These are phyloP conservation scores for Mycena rosella DNA, from an alignment of 768 basidiomycete genomes.

Conservation along the genomic window DNA sequence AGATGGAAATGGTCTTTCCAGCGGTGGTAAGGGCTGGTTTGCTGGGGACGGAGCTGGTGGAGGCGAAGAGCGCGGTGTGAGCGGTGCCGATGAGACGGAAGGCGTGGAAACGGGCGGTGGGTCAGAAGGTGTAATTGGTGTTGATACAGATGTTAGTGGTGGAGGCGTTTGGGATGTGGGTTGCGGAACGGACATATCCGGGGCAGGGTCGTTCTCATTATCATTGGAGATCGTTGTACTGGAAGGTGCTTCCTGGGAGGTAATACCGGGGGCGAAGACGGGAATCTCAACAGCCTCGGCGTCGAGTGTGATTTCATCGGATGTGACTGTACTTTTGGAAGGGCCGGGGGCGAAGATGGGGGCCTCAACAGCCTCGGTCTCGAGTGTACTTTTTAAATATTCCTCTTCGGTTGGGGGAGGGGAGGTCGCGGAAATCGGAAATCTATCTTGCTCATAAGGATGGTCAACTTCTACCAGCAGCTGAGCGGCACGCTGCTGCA, in stretches of 20 bases:
- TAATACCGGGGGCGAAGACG: neutral
- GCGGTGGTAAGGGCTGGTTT: conserved; percentile 2
- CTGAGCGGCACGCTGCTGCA: neutral
- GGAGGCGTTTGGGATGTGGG: neutral
- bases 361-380: too few relatives aligned
- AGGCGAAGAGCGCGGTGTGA: neutral
- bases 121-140: conserved; percentile 5
- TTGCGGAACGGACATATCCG: neutral
- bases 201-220: neutral
- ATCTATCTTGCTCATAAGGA: too few relatives aligned
- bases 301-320: too few relatives aligned
- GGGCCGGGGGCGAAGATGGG: too few relatives aligned
- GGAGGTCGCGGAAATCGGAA: too few relatives aligned
- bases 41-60: neutral
- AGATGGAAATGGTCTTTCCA: conserved; percentile 30
- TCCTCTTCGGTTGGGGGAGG: neutral
- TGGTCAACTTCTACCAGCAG: neutral
- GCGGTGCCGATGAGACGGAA: neutral
- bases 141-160: neutral
- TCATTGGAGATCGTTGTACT: conserved; percentile 4
- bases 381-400: too few relatives aligned
- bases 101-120: neutral
- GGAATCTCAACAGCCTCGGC: neutral
- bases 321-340: too few relatives aligned
- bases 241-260: neutral